Evolutionary conservation across 1,139 yeast species (phyloP).

Genomic region (Diutina neorugosa): DNA sequence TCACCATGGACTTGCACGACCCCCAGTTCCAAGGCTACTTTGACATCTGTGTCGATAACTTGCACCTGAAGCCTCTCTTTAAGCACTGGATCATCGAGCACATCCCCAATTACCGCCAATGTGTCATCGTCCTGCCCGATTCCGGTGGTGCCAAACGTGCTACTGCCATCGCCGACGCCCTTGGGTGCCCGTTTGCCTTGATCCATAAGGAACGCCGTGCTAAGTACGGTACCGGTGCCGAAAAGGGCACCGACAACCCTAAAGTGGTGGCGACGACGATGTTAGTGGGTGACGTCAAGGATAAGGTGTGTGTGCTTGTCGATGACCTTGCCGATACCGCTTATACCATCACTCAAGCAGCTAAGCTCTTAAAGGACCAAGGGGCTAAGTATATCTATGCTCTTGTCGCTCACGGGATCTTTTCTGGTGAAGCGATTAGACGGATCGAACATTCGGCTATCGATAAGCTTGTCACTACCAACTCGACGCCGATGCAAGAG

Average conservation of each 20-base stretch:
- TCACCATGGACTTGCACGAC: slow-evolving; percentile 5
- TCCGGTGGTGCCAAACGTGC: slow-evolving; percentile 5
- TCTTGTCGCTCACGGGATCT: slow-evolving; percentile 4
- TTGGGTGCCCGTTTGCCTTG: slow-evolving; percentile 4
- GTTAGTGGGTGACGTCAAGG: slow-evolving; percentile 5
- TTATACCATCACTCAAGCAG: slow-evolving; percentile 4
- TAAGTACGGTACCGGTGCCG: background rate
- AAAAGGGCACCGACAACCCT: background rate
- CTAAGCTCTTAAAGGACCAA: slow-evolving; percentile 4
- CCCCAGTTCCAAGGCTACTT: slow-evolving; percentile 5
- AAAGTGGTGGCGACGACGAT: slow-evolving; percentile 3
- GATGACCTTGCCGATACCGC: slow-evolving; percentile 5
- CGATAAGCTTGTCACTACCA: slow-evolving; percentile 4
- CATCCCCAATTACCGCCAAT: slow-evolving; percentile 4
- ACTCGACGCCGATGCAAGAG: background rate
- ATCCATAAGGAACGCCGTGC: slow-evolving; percentile 4
- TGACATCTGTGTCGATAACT: slow-evolving; percentile 5
- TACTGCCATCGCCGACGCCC: slow-evolving; percentile 4
- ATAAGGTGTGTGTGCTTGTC: slow-evolving; percentile 5
- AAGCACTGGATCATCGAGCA: slow-evolving; percentile 4
- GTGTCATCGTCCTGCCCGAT: slow-evolving; percentile 5
- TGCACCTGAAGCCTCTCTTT: slow-evolving; percentile 3
- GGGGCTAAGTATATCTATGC: slow-evolving; percentile 3
- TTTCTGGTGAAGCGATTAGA: slow-evolving; percentile 1
- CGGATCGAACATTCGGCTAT: background rate